These are phyloP conservation scores for Yamadazyma sp. DNA, from an alignment of 805 yeast genomes.

Conservation along the genomic window DNA sequence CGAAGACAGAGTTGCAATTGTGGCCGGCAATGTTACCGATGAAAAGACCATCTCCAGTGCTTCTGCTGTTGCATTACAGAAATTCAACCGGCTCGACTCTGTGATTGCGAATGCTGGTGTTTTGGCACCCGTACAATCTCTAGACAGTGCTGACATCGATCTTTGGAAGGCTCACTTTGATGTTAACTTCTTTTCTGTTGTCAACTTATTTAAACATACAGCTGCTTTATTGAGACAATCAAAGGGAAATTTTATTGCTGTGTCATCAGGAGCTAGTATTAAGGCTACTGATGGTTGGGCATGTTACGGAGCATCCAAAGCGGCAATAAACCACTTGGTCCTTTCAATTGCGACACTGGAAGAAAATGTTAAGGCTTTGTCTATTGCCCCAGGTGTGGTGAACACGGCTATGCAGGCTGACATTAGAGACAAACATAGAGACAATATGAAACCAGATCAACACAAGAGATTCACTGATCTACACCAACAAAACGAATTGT, in stretches of 20 bases:
- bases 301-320: conserved; percentile 89
- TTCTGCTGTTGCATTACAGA: conserved; percentile 44
- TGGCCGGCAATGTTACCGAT: conserved; percentile 59
- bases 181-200: conserved; percentile 75
- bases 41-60: conserved; percentile 31
- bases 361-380: conserved; percentile 51
- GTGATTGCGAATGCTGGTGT: conserved; percentile 81
- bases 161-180: conserved; percentile 69
- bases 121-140: conserved; percentile 68
- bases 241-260: conserved; percentile 69
- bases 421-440: conserved; percentile 65
- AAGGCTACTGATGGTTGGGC: conserved; percentile 73
- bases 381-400: conserved; percentile 95
- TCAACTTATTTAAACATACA: conserved; percentile 53
- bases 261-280: conserved; percentile 85
- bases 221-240: conserved; percentile 57
- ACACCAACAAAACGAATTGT: conserved; percentile 54
- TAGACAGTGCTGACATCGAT: conserved; percentile 51
- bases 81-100: conserved; percentile 61
- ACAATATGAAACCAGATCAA: conserved; percentile 59
- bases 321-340: conserved; percentile 82
- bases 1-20: conserved; percentile 45
- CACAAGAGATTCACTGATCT: conserved; percentile 64
- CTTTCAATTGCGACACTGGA: conserved; percentile 69
- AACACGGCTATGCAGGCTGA: conserved; percentile 85